Conservation (phyloP, 2,329 filamentous ascomycete genomes). For the Neurospora crassa region DNA sequence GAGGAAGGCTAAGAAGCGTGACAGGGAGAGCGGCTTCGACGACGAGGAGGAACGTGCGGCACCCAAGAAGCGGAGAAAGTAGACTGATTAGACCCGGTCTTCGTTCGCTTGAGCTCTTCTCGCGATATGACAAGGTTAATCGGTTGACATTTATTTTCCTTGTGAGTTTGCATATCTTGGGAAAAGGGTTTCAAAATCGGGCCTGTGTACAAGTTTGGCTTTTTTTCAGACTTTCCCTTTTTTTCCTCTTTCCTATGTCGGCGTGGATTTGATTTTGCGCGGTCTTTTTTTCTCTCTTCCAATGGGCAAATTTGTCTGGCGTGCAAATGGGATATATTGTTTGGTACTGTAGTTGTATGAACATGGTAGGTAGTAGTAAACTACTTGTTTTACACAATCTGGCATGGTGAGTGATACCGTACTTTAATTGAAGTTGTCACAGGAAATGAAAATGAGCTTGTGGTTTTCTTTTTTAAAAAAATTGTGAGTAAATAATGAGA, state of each 20-base stretch:
- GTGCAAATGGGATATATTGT: neutral
- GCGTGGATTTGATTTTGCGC: neutral
- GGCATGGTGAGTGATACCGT: neutral
- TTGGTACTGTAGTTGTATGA: neutral
- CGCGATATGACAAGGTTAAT: neutral
- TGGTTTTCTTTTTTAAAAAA: neutral
- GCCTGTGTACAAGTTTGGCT: neutral
- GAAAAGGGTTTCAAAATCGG: neutral
- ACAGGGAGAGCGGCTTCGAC: conserved; percentile 57
- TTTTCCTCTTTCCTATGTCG: neutral
- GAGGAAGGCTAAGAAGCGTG: conserved; percentile 80
- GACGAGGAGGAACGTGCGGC: conserved; percentile 51
- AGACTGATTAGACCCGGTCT: neutral
- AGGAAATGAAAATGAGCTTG: neutral
- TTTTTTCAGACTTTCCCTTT: neutral
- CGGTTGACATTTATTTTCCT: neutral
- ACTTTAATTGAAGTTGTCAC: neutral
- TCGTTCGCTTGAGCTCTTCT: neutral
- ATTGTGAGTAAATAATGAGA: neutral
- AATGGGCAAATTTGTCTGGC: neutral
- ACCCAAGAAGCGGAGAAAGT: conserved; percentile 54
- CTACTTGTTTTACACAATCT: neutral
- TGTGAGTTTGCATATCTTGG: neutral
- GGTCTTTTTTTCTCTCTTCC: neutral
- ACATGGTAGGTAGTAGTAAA: neutral